These are phyloP conservation scores for Ophiostoma populinum DNA, from an alignment of 2,329 filamentous ascomycete species.

Conservation along the genomic window DNA sequence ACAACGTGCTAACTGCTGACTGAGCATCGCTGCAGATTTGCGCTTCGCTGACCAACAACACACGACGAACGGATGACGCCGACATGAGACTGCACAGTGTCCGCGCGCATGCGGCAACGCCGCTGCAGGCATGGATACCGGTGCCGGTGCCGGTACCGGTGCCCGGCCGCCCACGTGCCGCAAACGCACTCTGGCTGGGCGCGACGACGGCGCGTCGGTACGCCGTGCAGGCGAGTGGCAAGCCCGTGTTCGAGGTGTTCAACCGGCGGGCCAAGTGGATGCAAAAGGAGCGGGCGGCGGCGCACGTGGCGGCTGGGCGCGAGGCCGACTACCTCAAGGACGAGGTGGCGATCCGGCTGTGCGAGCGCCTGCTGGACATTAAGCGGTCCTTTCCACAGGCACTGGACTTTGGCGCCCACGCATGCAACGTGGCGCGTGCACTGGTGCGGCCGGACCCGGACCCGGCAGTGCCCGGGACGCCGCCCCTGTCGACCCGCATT, in stretches of 20 bases:
- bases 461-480: conserved; percentile 35
- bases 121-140: conserved; percentile 18
- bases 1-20: too few species aligned
- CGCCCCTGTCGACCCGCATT: conserved; percentile 55
- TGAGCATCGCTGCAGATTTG: too few species aligned
- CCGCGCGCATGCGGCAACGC: conserved; percentile 6
- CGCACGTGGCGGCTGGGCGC: conserved; percentile 51
- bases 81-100: conserved; percentile 8
- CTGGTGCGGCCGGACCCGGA: conserved; percentile 56
- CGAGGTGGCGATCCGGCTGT: conserved; percentile 70
- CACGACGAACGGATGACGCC: too few species aligned
- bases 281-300: conserved; percentile 75
- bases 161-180: too few species aligned
- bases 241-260: conserved; percentile 77
- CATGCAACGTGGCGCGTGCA: conserved; percentile 80
- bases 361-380: conserved; percentile 81
- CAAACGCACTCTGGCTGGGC: too few species aligned
- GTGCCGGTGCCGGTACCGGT: too few species aligned
- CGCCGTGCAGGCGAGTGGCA: conserved; percentile 61
- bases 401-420: conserved; percentile 87
- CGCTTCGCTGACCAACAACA: too few species aligned
- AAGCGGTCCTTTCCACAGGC: conserved; percentile 71
- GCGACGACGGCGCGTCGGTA: too few species aligned
- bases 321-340: conserved; percentile 86
- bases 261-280: conserved; percentile 74